These are phyloP conservation scores for Phytophthora pistaciae DNA, from an alignment of 352 stramenopile genomes.

Conservation along the genomic window DNA sequence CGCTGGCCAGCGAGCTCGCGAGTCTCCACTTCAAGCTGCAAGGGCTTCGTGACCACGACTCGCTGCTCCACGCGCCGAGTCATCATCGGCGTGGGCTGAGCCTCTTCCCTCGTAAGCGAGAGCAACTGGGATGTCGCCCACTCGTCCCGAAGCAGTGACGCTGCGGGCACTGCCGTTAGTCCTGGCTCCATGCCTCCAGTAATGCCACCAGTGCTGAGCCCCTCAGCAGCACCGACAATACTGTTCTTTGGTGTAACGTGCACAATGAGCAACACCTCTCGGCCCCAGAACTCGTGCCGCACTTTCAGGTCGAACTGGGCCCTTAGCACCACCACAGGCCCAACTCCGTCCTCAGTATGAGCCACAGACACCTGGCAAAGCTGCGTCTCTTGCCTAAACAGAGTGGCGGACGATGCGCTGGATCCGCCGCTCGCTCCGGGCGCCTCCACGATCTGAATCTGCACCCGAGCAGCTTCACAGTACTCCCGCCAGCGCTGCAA, in stretches of 20 bases:
- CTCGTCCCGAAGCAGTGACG: constrained; percentile 45
- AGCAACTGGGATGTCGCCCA: constrained; percentile 49
- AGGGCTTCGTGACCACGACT: constrained; percentile 59
- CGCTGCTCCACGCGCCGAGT: constrained; percentile 57
- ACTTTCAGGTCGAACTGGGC: constrained; percentile 70
- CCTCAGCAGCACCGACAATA: constrained; percentile 13
- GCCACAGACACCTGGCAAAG: constrained; percentile 41
- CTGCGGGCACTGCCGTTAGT: neutral
- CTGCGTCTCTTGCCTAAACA: constrained; percentile 74
- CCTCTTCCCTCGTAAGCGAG: constrained; percentile 58
- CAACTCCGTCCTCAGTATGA: constrained; percentile 3
- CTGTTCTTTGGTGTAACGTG: constrained; percentile 49
- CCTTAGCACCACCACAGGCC: constrained; percentile 36
- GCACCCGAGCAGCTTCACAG: constrained; percentile 57
- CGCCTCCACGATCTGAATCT: constrained; percentile 57
- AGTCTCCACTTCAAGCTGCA: constrained; percentile 70
- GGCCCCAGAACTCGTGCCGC: constrained; percentile 68
- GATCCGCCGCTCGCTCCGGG: constrained; percentile 20
- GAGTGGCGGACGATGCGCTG: constrained; percentile 29
- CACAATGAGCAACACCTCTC: constrained; percentile 58
- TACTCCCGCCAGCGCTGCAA: constrained; percentile 48
- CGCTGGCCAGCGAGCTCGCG: constrained; percentile 43
- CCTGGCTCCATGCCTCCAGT: neutral
- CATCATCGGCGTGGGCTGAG: constrained; percentile 46
- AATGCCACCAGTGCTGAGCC: neutral